phyloP scores from a whole-genome alignment of 176 grass and related monocot species.

The Zizania latifolia region DNA sequence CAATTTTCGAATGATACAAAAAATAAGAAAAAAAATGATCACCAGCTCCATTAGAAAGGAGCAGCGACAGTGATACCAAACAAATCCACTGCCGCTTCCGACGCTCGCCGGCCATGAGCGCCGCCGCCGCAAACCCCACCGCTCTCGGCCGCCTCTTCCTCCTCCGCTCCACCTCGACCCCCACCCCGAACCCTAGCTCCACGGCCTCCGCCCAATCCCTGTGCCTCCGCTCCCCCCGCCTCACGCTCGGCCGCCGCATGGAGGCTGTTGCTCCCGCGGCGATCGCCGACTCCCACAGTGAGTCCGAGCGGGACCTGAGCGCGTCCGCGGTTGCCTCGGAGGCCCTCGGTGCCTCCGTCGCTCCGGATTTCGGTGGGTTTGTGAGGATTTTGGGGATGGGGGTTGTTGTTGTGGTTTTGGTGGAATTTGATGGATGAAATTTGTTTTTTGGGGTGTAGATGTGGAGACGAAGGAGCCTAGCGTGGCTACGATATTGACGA shows the following conservation, averaged over 20 bases:
- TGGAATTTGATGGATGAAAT: not conserved
- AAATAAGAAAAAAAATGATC: not conserved
- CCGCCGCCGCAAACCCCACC: slow-evolving; percentile 11
- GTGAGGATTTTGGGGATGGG: not conserved
- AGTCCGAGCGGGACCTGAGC: slow-evolving; percentile 20
- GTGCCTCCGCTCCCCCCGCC: not conserved
- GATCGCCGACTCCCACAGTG: slow-evolving; percentile 12
- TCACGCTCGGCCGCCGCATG: slow-evolving; percentile 25
- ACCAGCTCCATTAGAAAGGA: not conserved
- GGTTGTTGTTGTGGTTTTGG: not conserved
- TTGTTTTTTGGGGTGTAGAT: slow-evolving; percentile 8
- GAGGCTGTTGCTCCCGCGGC: not conserved
- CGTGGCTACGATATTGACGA: slow-evolving; percentile 71
- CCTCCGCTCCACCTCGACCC: not conserved
- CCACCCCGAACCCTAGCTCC: not conserved
- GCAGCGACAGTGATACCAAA: not conserved
- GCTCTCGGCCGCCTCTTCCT: slow-evolving; percentile 18
- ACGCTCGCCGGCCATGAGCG: slow-evolving; percentile 6
- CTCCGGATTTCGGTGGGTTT: slow-evolving; percentile 30
- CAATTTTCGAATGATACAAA: too few relatives aligned
- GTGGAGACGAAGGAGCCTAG: slow-evolving; percentile 58
- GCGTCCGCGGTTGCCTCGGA: slow-evolving; percentile 13
- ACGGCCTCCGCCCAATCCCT: not conserved
- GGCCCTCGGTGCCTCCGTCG: not conserved
- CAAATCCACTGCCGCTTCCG: slow-evolving; percentile 17